Evolutionary conservation across 148 eudicot genomes (phyloP).

Genomic region (Vaccinium darrowii): DNA sequence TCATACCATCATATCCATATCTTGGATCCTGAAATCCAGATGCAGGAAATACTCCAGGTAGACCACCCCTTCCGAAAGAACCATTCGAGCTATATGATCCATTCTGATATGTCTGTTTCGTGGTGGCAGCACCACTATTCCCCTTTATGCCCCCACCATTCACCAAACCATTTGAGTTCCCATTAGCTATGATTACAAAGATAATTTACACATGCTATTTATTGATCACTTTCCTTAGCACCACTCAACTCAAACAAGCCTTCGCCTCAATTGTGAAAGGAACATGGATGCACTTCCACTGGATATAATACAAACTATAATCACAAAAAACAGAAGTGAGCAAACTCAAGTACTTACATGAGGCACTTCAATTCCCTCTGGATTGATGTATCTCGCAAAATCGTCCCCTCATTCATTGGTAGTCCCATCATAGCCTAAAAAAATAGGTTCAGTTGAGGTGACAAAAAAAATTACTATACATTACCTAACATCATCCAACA

Average conservation of each 20-base stretch:
- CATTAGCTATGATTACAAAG: constrained; percentile 3
- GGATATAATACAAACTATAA: neutral
- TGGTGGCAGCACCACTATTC: constrained; percentile 31
- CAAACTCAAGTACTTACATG: constrained; percentile 33
- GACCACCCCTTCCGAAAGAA: constrained; percentile 38
- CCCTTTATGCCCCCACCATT: constrained; percentile 39
- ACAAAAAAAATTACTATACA: neutral
- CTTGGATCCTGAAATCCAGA: constrained; percentile 63
- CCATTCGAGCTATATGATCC: constrained; percentile 32
- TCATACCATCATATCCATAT: constrained; percentile 45
- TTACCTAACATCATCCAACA: neutral
- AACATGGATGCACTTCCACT: neutral
- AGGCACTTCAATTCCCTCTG: constrained; percentile 56
- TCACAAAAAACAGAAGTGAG: neutral
- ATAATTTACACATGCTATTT: neutral
- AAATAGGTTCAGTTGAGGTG: neutral
- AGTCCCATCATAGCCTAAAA: constrained; percentile 54
- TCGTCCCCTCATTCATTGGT: constrained; percentile 58
- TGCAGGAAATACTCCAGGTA: constrained; percentile 35
- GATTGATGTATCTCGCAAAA: constrained; percentile 44
- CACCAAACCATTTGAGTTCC: constrained; percentile 31
- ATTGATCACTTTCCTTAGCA: neutral
- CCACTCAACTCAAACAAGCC: neutral
- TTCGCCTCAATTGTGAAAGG: neutral
- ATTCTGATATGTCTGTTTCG: constrained; percentile 36